Percentiles rank a stretch among this genome's conserved stretches.
phyloP scores from a whole-genome alignment of 2,329 filamentous ascomycete genomes.

The Epichloe elymi region DNA sequence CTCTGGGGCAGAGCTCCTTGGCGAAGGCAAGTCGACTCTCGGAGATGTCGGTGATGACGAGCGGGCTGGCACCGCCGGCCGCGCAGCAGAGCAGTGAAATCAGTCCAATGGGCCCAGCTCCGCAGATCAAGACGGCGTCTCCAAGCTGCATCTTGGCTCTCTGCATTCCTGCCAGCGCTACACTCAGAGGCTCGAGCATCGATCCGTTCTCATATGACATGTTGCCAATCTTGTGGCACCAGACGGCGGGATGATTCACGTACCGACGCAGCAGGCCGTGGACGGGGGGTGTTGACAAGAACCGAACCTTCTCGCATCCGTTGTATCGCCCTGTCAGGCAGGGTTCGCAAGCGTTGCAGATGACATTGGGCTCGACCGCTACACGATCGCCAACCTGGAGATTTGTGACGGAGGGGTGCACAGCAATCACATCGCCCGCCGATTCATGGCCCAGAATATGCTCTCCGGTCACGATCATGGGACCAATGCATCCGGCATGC shows the following conservation, averaged over 20 bases:
- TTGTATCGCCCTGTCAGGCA: constrained; percentile 92
- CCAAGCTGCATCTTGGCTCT: constrained; percentile 69
- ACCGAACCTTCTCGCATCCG: constrained; percentile 74
- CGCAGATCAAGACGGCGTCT: constrained; percentile 79
- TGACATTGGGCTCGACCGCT: constrained; percentile 86
- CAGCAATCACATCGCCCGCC: constrained; percentile 69
- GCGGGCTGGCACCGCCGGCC: constrained; percentile 77
- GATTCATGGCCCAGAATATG: constrained; percentile 95
- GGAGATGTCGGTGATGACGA: constrained; percentile 92
- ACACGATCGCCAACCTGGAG: constrained; percentile 82
- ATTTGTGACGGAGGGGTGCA: constrained; percentile 63
- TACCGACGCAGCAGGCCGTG: constrained; percentile 80
- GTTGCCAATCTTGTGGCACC: constrained; percentile 91
- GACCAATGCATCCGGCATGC: constrained; percentile 88
- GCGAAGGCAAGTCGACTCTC: constrained; percentile 75
- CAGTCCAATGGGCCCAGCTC: constrained; percentile 86
- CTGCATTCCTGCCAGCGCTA: constrained; percentile 79
- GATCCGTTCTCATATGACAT: constrained; percentile 89
- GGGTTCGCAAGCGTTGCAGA: constrained; percentile 81
- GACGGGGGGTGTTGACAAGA: constrained; percentile 89
- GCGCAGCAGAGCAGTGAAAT: constrained; percentile 74
- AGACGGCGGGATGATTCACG: constrained; percentile 84
- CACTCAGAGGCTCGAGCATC: constrained; percentile 78
- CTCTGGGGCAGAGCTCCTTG: constrained; percentile 65
- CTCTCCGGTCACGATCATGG: constrained; percentile 80